Base-by-base conservation (phyloP, 2,329 filamentous ascomycete species). In the Alternaria sp. region DNA sequence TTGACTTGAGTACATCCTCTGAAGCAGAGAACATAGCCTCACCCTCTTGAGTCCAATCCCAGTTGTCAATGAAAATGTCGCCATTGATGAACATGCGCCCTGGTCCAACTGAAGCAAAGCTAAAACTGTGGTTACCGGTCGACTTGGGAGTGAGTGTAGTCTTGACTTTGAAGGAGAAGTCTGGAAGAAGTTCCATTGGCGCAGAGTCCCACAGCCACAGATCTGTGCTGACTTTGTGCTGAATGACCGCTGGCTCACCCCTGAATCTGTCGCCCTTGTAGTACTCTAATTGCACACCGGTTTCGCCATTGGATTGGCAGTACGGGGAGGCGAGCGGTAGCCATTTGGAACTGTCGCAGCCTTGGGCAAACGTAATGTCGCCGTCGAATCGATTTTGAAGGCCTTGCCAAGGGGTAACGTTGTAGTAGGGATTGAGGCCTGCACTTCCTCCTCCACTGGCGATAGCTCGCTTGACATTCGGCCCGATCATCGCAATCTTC, bases 21-120 rank as follows among this genome's bases (percentile, higher is more conserved):
- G 88, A 90, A 14, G 87, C 88, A 40, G 89, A 88, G 68, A 90
- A 91, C 89, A 91, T 90, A 28, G 89, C 88, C 74, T 90, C 88
- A 22, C 89, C 88, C 65, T 89, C 85, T 63, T 90, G 87, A 0
- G 85, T 89, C 89, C 88, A 91, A 66, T 91, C 81, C 89, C 88
- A 90, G 3, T 90, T 83, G 65, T 91, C 87, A 44, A 90, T 84
- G 18, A 85, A 83, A 14, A 89, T 71, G 65, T 85, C 80, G 5
- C 85, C 87, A 57, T 91, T 80, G 50, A 91, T 77, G 64, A 85
- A 88, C 48, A 91, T 77, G 65, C 81, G 84, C 4, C 88, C 89
- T 0, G 88, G 87, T 0, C 89, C 89, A 8, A 90, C 88, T 46
- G 85, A 89, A 76, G 89, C 89, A 73, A 90, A 89, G 62, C 88